Percentiles rank a stretch among this genome's conserved stretches.
Conservation (phyloP, 1,284 basidiomycete genomes). For the Tetrapyrgos nigripes region DNA sequence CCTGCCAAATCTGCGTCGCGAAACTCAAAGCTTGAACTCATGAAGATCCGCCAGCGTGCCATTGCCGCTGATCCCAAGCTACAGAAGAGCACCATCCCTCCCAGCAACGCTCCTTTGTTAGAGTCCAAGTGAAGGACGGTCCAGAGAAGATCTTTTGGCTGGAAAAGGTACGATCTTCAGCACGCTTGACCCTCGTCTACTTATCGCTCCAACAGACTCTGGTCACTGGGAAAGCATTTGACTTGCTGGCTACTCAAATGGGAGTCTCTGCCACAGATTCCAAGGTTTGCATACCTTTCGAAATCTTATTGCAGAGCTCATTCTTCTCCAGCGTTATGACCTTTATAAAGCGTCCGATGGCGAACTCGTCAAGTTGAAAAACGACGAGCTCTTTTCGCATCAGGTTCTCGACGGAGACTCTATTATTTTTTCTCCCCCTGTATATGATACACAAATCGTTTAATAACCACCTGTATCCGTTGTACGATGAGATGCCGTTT, state of each 20-base stretch:
- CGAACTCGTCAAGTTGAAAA: conserved; percentile 6
- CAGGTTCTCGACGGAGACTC: conserved; percentile 22
- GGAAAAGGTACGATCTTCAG: conserved; percentile 55
- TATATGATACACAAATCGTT: too few relatives aligned
- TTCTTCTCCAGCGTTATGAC: conserved; percentile 9
- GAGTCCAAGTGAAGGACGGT: conserved; percentile 40
- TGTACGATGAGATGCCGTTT: conserved; percentile 84
- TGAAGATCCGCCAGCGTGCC: conserved; percentile 78
- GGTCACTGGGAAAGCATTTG: conserved; percentile 54
- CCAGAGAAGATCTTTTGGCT: conserved; percentile 67
- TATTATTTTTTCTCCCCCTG: conserved; percentile 5
- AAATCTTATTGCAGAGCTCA: background rate
- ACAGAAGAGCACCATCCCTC: conserved; percentile 48
- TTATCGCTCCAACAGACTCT: conserved; percentile 40
- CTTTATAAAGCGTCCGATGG: conserved; percentile 10
- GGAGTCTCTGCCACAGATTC: conserved; percentile 31
- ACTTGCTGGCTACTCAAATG: conserved; percentile 47
- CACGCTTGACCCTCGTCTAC: background rate
- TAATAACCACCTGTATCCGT: conserved; percentile 60
- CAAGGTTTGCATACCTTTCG: conserved; percentile 22
- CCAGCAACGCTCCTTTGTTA: conserved; percentile 64
- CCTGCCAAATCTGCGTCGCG: conserved; percentile 50
- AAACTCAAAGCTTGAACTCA: conserved; percentile 66
- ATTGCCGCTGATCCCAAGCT: conserved; percentile 65
- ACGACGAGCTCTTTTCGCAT: conserved; percentile 15